phyloP scores from a whole-genome alignment of 495 filamentous ascomycete genomes.

The Penicillium psychrofluorescens region DNA sequence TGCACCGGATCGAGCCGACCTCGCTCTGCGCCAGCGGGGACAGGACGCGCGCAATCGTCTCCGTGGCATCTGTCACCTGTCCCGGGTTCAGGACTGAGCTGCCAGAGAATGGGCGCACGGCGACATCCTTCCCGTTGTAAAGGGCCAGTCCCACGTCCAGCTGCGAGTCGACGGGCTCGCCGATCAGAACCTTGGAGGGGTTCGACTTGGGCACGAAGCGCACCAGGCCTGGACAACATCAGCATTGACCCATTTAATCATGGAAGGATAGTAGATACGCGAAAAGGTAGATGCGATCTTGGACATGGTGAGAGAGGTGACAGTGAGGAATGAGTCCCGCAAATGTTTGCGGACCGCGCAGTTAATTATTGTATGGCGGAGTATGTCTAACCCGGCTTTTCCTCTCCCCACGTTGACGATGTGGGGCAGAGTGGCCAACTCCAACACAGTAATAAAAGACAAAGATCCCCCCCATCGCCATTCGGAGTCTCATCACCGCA shows the following conservation, averaged over 20 bases:
- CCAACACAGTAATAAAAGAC: slow-evolving; percentile 10
- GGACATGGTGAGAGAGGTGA: slow-evolving; percentile 19
- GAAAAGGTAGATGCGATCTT: slow-evolving; percentile 38
- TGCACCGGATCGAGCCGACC: slow-evolving; percentile 52
- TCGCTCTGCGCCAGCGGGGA: slow-evolving; percentile 44
- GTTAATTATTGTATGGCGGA: slow-evolving; percentile 2
- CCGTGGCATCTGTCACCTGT: slow-evolving; percentile 37
- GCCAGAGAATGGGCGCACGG: slow-evolving; percentile 48
- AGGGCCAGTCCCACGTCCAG: slow-evolving; percentile 50
- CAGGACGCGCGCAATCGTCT: slow-evolving; percentile 45
- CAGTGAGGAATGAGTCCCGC: no score
- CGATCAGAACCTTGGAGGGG: slow-evolving; percentile 43
- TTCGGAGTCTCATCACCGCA: neutral
- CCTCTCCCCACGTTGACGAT: neutral
- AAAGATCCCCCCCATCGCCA: no score
- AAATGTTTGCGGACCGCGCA: no score
- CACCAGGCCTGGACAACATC: slow-evolving; percentile 42
- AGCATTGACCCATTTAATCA: neutral
- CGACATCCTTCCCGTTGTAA: slow-evolving; percentile 46
- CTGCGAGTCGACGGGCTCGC: slow-evolving; percentile 45
- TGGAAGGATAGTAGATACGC: slow-evolving; percentile 18
- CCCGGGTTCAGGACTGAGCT: slow-evolving; percentile 47
- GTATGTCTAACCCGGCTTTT: slow-evolving; percentile 16
- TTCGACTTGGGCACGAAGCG: slow-evolving; percentile 51
- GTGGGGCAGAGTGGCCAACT: slow-evolving; percentile 9